Evolutionary conservation across 2,329 filamentous ascomycete genomes (phyloP).

Genomic region (Colletotrichum tabaci): DNA sequence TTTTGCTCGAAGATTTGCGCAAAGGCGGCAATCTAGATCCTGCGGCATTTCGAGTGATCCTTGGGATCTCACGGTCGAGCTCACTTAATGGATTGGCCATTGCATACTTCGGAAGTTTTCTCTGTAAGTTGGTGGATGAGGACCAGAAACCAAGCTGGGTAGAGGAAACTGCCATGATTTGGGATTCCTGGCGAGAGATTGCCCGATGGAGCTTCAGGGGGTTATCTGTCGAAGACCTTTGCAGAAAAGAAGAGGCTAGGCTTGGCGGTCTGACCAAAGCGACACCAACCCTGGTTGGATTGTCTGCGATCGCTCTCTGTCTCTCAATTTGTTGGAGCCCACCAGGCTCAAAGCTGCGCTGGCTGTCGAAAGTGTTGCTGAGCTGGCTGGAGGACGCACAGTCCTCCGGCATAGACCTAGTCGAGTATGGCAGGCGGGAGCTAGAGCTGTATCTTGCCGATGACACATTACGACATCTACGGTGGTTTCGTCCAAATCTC

Average conservation of each 20-base stretch:
- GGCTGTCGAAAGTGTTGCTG: fast-evolving
- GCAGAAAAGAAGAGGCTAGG: fast-evolving
- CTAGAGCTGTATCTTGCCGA: not conserved
- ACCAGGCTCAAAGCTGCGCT: too few species aligned
- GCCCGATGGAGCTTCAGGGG: not conserved
- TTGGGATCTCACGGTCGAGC: not conserved
- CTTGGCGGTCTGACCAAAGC: fast-evolving
- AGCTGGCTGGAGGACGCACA: not conserved
- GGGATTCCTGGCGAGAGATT: not conserved
- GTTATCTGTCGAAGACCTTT: not conserved
- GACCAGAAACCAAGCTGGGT: too few species aligned
- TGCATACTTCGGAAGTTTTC: fast-evolving
- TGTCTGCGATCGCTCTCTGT: too few species aligned
- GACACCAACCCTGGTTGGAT: not conserved
- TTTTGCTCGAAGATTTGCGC: not conserved
- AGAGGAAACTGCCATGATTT: fast-evolving
- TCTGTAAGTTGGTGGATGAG: too few species aligned
- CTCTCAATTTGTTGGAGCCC: too few species aligned
- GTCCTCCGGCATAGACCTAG: not conserved
- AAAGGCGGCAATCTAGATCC: not conserved
- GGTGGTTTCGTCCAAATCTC: not conserved
- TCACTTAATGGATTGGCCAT: fast-evolving
- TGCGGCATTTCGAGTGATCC: not conserved
- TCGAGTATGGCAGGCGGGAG: slow-evolving; percentile 14
- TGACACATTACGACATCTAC: fast-evolving